Evolutionary conservation across 2,329 filamentous ascomycete species (phyloP).

Genomic region (Trichoderma endophyticum): DNA sequence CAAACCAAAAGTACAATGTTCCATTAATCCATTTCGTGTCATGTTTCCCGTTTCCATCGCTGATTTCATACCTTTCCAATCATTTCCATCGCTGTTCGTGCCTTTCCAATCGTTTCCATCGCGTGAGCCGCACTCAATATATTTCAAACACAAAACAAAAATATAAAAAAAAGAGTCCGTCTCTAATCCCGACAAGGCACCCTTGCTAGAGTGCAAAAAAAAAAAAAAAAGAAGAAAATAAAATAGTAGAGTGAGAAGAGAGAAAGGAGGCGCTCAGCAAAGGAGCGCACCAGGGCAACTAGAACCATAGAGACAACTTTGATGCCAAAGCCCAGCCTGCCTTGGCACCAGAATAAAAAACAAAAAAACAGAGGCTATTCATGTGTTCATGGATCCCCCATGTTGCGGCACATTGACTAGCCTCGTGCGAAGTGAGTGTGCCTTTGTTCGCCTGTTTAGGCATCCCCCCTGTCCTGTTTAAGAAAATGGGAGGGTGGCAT

Average conservation of each 20-base stretch:
- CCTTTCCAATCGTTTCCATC: neutral
- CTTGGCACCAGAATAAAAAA: neutral
- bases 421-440: neutral
- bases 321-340: neutral
- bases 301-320: neutral
- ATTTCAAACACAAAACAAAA: neutral
- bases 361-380: neutral
- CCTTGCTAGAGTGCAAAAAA: neutral
- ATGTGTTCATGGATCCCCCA: neutral
- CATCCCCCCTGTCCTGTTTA: conserved; percentile 1
- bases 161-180: neutral
- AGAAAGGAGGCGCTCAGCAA: neutral
- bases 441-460: conserved; percentile 18
- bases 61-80: neutral
- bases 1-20: neutral
- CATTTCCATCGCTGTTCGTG: neutral
- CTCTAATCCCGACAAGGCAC: neutral
- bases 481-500: neutral
- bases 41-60: neutral
- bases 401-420: neutral
- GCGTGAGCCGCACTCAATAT: neutral
- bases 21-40: neutral
- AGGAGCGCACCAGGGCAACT: neutral
- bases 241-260: neutral
- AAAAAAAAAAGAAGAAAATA: neutral